Percentiles rank a stretch among this genome's conserved stretches.
phyloP scores from a whole-genome alignment of 2,329 filamentous ascomycete species.

The Hymenoscyphus occultus region DNA sequence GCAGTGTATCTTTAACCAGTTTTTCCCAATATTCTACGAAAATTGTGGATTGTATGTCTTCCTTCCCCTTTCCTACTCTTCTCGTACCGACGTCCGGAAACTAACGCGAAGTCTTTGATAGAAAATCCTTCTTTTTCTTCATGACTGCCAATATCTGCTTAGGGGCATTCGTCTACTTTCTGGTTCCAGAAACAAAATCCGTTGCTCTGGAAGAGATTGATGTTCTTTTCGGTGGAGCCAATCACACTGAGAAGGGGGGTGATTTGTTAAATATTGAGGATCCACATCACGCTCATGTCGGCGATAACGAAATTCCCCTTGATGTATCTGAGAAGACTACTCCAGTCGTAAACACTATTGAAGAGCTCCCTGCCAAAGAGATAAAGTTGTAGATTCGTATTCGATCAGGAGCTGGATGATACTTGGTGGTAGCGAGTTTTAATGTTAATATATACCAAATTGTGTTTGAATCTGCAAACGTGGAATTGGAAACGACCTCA shows the following conservation, averaged over 20 bases:
- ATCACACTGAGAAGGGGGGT: slow-evolving; percentile 35
- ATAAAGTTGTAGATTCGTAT: neutral
- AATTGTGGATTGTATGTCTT: slow-evolving; percentile 45
- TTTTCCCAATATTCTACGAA: slow-evolving; percentile 65
- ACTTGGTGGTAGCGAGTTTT: neutral
- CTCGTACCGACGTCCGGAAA: neutral
- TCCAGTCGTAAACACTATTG: neutral
- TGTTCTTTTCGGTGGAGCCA: slow-evolving; percentile 45
- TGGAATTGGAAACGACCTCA: neutral
- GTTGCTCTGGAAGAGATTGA: slow-evolving; percentile 55
- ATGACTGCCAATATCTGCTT: slow-evolving; percentile 47
- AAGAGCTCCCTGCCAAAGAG: slow-evolving; percentile 4
- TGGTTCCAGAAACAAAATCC: slow-evolving; percentile 54
- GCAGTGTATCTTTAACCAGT: slow-evolving; percentile 66
- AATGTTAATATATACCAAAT: slow-evolving; percentile 1
- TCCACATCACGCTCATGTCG: slow-evolving; percentile 21
- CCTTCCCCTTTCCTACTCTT: neutral
- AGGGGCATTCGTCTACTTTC: slow-evolving; percentile 49
- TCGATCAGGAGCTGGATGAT: neutral
- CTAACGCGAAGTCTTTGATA: slow-evolving; percentile 11
- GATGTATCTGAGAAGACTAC: slow-evolving; percentile 22
- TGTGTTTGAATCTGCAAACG: neutral
- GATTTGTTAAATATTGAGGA: slow-evolving; percentile 29
- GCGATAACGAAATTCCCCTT: slow-evolving; percentile 1
- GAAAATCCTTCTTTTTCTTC: slow-evolving; percentile 48